Conservation (phyloP, 2,329 filamentous ascomycete genomes). For the Alternaria triticimaculans region DNA sequence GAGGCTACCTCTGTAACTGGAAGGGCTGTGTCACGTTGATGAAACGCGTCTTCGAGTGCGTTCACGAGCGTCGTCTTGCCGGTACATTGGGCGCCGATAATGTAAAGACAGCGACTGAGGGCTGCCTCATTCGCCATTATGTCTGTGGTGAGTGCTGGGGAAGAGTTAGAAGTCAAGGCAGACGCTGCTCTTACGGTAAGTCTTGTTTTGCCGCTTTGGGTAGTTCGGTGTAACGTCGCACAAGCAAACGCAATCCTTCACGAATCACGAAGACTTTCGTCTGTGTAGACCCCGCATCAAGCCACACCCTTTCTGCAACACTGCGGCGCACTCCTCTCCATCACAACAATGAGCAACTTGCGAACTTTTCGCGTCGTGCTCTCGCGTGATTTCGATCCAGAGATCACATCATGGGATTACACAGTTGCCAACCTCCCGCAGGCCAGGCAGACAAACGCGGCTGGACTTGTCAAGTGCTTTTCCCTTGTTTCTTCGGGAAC, state of each 20-base stretch:
- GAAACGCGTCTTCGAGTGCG: conserved; percentile 37
- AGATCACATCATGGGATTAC: not conserved
- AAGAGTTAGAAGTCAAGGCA: not conserved
- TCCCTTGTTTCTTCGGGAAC: conserved; percentile 29
- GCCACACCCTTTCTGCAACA: not conserved
- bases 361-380: not conserved
- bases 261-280: conserved; percentile 14
- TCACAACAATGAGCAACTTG: not conserved
- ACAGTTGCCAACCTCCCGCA: not conserved
- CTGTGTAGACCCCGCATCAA: not conserved
- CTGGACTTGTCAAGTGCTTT: conserved; percentile 37
- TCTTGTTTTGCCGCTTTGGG: not conserved
- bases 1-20: not conserved
- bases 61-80: conserved; percentile 56
- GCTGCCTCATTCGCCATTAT: not conserved
- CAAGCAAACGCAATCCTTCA: conserved; percentile 2
- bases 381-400: not conserved
- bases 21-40: not conserved
- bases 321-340: not conserved
- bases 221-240: not conserved
- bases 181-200: conserved; percentile 18
- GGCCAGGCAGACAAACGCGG: not conserved
- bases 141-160: not conserved
- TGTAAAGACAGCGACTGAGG: conserved; percentile 43
- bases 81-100: conserved; percentile 55